Base-by-base conservation (phyloP, 306 rosid species). In the Neltuma alba region DNA sequence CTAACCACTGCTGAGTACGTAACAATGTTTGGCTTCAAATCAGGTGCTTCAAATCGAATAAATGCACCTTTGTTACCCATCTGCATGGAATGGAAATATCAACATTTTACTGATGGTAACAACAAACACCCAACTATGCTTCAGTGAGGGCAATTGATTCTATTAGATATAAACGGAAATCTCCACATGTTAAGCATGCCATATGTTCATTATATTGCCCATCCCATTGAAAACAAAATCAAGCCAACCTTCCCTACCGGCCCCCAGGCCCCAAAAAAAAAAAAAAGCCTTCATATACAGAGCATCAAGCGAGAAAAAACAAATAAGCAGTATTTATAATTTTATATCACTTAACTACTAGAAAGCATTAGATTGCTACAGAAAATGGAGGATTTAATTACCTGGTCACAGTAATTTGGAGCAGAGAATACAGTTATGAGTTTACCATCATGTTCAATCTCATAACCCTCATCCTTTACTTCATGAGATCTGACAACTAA, bases 11-110 rank as follows among this genome's bases (percentile, higher is more conserved):
- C 96, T 44, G 97, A 81, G 84, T 93, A 96, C 9, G 98, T 91
- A 40, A 90, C 88, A 78, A 96, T 89, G 88, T 93, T 87, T 1
- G 98, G 98, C 88, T 93, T 93, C 89, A 91, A 37, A 64, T 91
- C 96, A 40, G 98, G 99, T 1, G 96, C 92, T 85, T 93, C 90
- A 13, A 96, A 96, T 57, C 96, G 97, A 74, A 96, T 96, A 81
- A 93, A 96, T 82, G 99, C 99, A n/a, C 98, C 99, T 81, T 91
- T 96, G 86, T 96, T 96, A 84, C 94, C 98, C 99, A 96, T 96
- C 99, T 96, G 96, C n/a, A 80, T 14, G 72, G 55, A 78, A 68
- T 28, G 83, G 69, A 74, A 76, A 31, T 28, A 74, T 55, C 64
- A 82, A 48, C 63, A 9, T 42, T 14, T 27, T 14, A 20, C 10